Base-by-base conservation (phyloP, 2,329 filamentous ascomycete genomes). In the Fusarium fracticaudum region DNA sequence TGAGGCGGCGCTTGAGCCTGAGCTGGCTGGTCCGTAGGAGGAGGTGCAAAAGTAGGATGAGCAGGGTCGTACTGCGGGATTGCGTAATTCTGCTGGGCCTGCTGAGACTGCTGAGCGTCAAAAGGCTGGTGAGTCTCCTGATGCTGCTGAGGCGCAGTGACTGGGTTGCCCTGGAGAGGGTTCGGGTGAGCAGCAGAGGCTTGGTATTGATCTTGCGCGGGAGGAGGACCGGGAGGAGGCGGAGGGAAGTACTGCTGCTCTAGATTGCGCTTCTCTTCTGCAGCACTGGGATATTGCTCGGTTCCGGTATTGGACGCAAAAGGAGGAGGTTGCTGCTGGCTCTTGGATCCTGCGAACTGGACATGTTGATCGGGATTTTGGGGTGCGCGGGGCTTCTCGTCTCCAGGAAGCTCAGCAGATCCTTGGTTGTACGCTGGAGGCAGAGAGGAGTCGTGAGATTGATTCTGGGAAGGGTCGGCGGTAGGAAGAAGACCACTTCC, bases 51-150 rank as follows among this genome's bases (percentile, higher is more conserved):
- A 43, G 70, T 68, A 40, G 80, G 79, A 35, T 77, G 73, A 6
- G 79, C 79, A 54, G 80, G 80, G 45, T 80, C 74, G 47, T 82
- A 81, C 8, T 76, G 67, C 6, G 80, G 79, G 31, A 82, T 81
- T 13, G 67, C 51, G 31, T 81, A 81, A 54, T 65, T 69, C 18
- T 78, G 75, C 17, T 74, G 73, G 10, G 58, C 18, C 14, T 68
- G 61, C 40, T 71, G 68, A n/a, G 45, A 35, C 10, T 64, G 48
- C 22, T 54, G 55, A 17, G 54, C 18, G 10, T 70, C 54, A 9
- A 45, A 37, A 3, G 64, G 69, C 29, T 44, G 47, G 3, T 64
- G 55, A 40, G 57, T 40, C 13, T 71, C 69, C 41, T 53, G 33
- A 37, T 71, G 38, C 15, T 64, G 64, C 3, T 72, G 74, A 33